Evolutionary conservation across 306 rosid genomes (phyloP).

Genomic region (Pterocarpus santalinus): DNA sequence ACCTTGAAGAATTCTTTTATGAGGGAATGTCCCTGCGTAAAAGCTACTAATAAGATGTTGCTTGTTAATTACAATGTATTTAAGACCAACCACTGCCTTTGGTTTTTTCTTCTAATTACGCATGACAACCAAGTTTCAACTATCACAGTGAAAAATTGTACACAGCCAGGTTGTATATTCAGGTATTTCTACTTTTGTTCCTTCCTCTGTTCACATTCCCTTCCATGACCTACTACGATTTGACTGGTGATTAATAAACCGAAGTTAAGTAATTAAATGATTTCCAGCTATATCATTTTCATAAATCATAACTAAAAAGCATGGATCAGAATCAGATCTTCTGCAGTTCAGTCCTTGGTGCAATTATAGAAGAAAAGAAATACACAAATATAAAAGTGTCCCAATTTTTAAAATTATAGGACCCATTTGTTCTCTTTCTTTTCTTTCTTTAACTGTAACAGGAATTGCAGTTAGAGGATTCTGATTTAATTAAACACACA

Average conservation of each 20-base stretch:
- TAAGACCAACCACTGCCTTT: slow-evolving; percentile 13
- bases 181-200: slow-evolving; percentile 1
- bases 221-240: slow-evolving; percentile 20
- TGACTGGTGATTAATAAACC: slow-evolving; percentile 6
- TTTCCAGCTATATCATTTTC: background rate
- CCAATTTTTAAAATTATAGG: too few relatives aligned
- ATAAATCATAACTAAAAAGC: background rate
- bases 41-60: background rate
- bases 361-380: too few relatives aligned
- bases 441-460: too few relatives aligned
- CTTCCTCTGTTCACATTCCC: slow-evolving; percentile 13
- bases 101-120: slow-evolving; percentile 13
- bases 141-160: background rate
- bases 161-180: slow-evolving; percentile 17
- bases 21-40: slow-evolving; percentile 4
- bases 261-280: background rate
- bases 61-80: background rate
- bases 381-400: too few relatives aligned
- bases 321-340: too few relatives aligned
- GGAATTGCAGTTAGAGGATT: too few relatives aligned
- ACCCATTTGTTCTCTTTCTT: too few relatives aligned
- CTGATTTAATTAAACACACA: too few relatives aligned
- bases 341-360: too few relatives aligned
- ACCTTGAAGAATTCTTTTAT: background rate
- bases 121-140: slow-evolving; percentile 11